phyloP scores from a whole-genome alignment of 345 rosid species.

The Syzygium aqueum region DNA sequence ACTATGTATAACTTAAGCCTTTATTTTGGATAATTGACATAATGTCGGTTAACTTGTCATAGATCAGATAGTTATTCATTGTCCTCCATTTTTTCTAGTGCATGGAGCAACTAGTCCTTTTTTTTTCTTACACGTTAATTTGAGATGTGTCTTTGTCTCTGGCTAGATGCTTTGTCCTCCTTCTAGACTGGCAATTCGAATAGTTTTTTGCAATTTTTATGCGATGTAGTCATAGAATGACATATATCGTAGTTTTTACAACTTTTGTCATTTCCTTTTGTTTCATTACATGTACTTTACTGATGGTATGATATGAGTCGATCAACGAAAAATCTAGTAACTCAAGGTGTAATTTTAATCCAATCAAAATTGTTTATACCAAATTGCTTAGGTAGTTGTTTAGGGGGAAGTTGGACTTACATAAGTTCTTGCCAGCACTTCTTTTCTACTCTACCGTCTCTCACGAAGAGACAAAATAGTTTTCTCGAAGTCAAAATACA shows the following conservation, averaged over 20 bases:
- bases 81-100: neutral
- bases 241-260: neutral
- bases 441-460: neutral
- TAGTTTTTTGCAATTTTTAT: neutral
- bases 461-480: neutral
- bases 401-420: neutral
- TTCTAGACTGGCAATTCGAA: neutral
- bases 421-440: neutral
- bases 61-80: neutral
- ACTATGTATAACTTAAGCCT: neutral
- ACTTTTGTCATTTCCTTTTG: neutral
- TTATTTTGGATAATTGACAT: neutral
- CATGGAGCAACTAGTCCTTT: neutral
- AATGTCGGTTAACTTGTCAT: neutral
- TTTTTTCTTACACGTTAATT: neutral
- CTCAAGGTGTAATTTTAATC: neutral
- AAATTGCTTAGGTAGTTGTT: neutral
- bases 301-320: neutral
- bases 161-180: neutral
- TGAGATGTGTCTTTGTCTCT: neutral
- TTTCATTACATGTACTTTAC: neutral
- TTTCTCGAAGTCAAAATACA: neutral
- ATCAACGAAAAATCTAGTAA: neutral
- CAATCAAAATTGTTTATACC: neutral
- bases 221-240: neutral